Base-by-base conservation (phyloP, 2,329 filamentous ascomycete species). In the Nectriaceae sp. region DNA sequence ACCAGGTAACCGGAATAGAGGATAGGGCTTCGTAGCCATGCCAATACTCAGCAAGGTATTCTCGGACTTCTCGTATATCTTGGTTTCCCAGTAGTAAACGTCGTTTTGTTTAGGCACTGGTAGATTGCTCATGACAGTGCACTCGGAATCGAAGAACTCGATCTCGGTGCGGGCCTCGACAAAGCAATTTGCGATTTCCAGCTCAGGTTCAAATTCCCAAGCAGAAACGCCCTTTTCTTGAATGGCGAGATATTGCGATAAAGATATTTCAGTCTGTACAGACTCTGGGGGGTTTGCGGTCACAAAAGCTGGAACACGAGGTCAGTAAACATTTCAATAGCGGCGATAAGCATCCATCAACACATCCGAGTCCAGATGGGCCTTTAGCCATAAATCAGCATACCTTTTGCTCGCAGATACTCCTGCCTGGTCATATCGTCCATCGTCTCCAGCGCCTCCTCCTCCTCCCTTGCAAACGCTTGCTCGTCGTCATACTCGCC, bases 141-240 rank as follows among this genome's bases (percentile, higher is more conserved):
- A 97, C 68, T 96, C 94, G 2, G 91, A 94, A 70, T 99, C 94
- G 66, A 96, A 99, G 74, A 99, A 99, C 69, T 99, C 94, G 55
- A 99, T 96, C 70, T 99, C 94, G 11, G 94, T 99, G 57, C 94
- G 84, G 35, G 77, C 93, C 72, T 99, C 93, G 55, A 99, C 94
- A 66, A 99, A 99, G 71, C 94, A 99, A 71, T 97, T 97, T 59
- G 94, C 94, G 59, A 97, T 97, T 71, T 99, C 94, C 29, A 97
- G 75, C 70, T 99, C 94, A n/a, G 94, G 94, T 70, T 97, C 94
- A 64, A 99, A 99, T 70, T 99, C 94, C 94, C 94, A 99, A 5
- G 94, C 94, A 4, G 94, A 96, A n/a, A 99, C 93, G 42, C 94
- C 94, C 71, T 99, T 99, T 75, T 99, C 94, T 74, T 99, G 94